Conservation (phyloP, 1,139 yeast genomes). For the Saccharomyces hybrid region DNA sequence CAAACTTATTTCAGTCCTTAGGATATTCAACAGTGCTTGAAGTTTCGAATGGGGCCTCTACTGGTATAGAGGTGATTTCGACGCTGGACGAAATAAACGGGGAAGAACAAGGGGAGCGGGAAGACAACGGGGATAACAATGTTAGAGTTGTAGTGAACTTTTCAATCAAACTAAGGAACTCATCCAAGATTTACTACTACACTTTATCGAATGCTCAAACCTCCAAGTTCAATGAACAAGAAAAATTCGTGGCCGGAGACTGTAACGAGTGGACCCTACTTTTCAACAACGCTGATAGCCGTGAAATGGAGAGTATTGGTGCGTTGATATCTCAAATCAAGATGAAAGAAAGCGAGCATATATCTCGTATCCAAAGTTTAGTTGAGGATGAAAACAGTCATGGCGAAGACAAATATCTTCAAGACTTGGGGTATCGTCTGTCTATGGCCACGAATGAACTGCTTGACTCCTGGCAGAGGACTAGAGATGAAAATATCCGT, state of each 20-base stretch:
- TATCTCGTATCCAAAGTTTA: background rate
- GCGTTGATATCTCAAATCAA: background rate
- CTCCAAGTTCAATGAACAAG: background rate
- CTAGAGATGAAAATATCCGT: background rate
- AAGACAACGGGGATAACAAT: background rate
- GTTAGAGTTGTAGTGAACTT: background rate
- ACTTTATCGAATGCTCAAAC: background rate
- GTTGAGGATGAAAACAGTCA: background rate
- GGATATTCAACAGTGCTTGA: slow-evolving; percentile 16
- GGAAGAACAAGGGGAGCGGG: background rate
- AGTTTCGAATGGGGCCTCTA: slow-evolving; percentile 8
- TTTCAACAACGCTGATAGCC: background rate
- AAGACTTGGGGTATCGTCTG: slow-evolving; percentile 2
- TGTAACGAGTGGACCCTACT: background rate
- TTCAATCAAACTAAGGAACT: background rate
- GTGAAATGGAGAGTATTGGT: background rate
- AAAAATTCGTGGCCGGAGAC: background rate
- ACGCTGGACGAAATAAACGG: background rate
- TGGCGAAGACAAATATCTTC: slow-evolving; percentile 1
- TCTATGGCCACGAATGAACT: slow-evolving; percentile 9
- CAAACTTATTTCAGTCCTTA: slow-evolving; percentile 13
- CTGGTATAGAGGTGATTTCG: slow-evolving; percentile 11
- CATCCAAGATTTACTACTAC: background rate
- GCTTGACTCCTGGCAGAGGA: slow-evolving; percentile 7
- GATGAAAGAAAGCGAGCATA: background rate